These are phyloP conservation scores for Phylloporus sp. DNA, from an alignment of 768 basidiomycete species.

Conservation along the genomic window DNA sequence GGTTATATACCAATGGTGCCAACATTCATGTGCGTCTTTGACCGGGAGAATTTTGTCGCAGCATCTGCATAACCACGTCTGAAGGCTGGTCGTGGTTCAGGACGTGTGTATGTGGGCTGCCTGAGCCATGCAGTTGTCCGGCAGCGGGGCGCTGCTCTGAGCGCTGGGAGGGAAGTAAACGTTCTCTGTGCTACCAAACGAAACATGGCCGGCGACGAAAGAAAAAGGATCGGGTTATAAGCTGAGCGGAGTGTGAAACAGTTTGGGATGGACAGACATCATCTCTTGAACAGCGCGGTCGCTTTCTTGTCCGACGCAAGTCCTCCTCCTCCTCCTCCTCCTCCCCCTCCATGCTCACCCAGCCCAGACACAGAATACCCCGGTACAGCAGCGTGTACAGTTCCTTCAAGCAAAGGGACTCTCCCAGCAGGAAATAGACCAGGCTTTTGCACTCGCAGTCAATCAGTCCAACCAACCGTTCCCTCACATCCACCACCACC, in stretches of 20 bases:
- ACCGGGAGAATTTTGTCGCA: conserved; percentile 55
- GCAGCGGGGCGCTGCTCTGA: conserved; percentile 14
- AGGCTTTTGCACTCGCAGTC: conserved; percentile 67
- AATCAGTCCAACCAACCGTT: conserved; percentile 17
- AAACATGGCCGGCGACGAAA: conserved; percentile 23
- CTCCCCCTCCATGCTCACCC: conserved; percentile 1
- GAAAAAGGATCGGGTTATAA: not conserved
- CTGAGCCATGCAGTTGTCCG: conserved; percentile 1
- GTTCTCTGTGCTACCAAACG: conserved; percentile 27
- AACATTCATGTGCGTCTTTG: conserved; percentile 92
- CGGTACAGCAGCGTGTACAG: conserved; percentile 79
- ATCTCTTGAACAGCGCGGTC: conserved; percentile 78
- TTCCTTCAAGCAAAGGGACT: conserved; percentile 97
- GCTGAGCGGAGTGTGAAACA: conserved; percentile 28
- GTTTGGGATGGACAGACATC: conserved; percentile 51
- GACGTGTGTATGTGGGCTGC: not conserved
- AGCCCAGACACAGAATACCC: conserved; percentile 66
- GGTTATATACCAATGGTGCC: conserved; percentile 72
- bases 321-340: conserved; percentile 36
- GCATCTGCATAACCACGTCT: conserved; percentile 73
- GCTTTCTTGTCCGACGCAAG: conserved; percentile 83
- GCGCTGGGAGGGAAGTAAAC: not conserved
- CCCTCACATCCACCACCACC: conserved; percentile 39
- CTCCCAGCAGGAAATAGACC: conserved; percentile 77
- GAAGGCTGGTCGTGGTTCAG: not conserved